Evolutionary conservation across 257 asterid species (phyloP).

Genomic region (Ligustrum vulgare): DNA sequence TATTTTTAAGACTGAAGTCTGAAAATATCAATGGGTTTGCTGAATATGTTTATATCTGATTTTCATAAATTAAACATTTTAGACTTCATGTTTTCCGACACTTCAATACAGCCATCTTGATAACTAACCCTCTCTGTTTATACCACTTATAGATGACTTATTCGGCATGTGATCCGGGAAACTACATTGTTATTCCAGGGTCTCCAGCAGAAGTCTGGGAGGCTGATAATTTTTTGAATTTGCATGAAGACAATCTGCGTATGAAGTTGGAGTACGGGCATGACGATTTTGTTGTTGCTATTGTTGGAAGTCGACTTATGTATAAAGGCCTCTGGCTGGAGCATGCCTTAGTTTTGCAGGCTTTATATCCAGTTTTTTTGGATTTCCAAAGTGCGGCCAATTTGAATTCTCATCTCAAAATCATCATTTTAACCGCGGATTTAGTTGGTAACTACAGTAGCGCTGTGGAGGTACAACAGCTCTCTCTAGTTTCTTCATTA

Average conservation of each 20-base stretch:
- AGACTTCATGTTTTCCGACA: background rate
- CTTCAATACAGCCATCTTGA: background rate
- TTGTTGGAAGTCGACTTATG: conserved; percentile 74
- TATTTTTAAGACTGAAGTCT: background rate
- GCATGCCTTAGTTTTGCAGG: conserved; percentile 79
- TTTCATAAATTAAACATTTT: background rate
- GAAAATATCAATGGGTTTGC: background rate
- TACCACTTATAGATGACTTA: conserved; percentile 64
- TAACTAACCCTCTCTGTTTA: conserved; percentile 5
- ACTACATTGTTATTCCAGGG: conserved; percentile 88
- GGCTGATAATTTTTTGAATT: conserved; percentile 42
- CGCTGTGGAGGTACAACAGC: conserved; percentile 61
- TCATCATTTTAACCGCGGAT: conserved; percentile 60
- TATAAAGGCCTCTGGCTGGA: conserved; percentile 89
- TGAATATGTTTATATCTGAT: background rate
- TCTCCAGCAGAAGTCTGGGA: conserved; percentile 75
- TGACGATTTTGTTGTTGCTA: conserved; percentile 56
- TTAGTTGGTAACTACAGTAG: conserved; percentile 63
- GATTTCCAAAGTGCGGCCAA: conserved; percentile 30
- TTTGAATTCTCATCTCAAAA: conserved; percentile 61
- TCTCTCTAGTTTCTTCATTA: background rate
- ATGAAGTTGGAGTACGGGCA: conserved; percentile 37
- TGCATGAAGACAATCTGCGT: conserved; percentile 31
- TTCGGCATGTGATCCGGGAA: conserved; percentile 79
- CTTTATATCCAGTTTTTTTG: conserved; percentile 57